A percentile compares a stretch with the other conserved stretches of the same genome.
Conservation (phyloP, 768 basidiomycete species). For the Russula emetica region DNA sequence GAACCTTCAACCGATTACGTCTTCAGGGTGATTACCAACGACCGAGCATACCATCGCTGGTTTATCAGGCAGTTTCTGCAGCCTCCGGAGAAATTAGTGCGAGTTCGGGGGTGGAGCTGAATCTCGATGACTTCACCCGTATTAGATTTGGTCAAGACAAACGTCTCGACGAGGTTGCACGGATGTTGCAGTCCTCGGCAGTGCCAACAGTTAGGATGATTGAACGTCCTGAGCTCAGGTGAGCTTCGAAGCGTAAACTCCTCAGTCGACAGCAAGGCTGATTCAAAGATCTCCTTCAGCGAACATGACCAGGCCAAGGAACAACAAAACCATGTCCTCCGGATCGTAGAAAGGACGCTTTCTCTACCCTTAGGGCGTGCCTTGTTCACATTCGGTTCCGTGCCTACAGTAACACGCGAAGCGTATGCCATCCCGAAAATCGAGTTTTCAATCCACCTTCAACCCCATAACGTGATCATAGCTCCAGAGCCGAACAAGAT, state of each 20-base stretch:
- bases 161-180: constrained; percentile 83
- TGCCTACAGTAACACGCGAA: constrained; percentile 69
- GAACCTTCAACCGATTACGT: background rate
- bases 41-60: constrained; percentile 15
- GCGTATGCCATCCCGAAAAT: constrained; percentile 76
- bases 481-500: constrained; percentile 71
- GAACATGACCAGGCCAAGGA: constrained; percentile 86
- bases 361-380: constrained; percentile 86
- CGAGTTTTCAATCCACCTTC: constrained; percentile 68
- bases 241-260: constrained; percentile 31
- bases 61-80: constrained; percentile 31
- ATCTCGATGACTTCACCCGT: constrained; percentile 67
- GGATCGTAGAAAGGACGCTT: constrained; percentile 84
- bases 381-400: constrained; percentile 85
- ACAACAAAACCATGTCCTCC: constrained; percentile 73
- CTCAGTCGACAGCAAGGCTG: background rate
- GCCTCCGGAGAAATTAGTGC: constrained; percentile 53
- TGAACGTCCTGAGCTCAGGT: constrained; percentile 71
- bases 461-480: constrained; percentile 64
- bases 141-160: constrained; percentile 90
- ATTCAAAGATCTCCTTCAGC: constrained; percentile 38
- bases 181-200: constrained; percentile 81
- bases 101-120: constrained; percentile 68
- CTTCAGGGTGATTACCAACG: constrained; percentile 20
- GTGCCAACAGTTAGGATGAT: constrained; percentile 58